Evolutionary conservation across 176 grass and related monocot genomes (phyloP).

Genomic region (Puya raimondii): DNA sequence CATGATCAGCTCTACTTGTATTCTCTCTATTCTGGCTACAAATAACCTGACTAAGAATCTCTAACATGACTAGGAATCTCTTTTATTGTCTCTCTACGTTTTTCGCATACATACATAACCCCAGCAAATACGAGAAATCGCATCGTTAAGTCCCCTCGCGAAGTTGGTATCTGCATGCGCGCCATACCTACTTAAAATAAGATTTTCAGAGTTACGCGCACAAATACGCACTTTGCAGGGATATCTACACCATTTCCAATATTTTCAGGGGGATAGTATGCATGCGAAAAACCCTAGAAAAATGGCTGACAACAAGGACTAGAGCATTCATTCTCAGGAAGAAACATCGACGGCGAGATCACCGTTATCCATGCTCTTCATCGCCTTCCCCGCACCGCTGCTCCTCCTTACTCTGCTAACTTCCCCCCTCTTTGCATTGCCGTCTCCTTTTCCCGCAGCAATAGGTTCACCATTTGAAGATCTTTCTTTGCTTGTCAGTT

Average conservation of each 20-base stretch:
- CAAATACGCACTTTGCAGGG: background rate
- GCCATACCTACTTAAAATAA: background rate
- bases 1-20: background rate
- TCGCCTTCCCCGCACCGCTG: background rate
- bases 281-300: too few species aligned
- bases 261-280: too few species aligned
- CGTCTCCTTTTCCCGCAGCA: too few species aligned
- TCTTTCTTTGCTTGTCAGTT: background rate
- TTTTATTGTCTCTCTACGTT: too few species aligned
- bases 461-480: background rate
- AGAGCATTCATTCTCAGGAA: background rate
- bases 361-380: background rate
- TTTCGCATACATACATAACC: too few species aligned
- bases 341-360: conserved; percentile 4
- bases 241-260: too few species aligned
- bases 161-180: too few species aligned
- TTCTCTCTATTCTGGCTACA: background rate
- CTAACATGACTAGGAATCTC: background rate
- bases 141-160: too few species aligned
- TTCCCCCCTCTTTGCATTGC: background rate
- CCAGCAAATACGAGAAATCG: too few species aligned
- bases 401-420: background rate
- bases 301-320: too few species aligned
- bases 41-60: background rate
- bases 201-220: background rate